Conservation (phyloP, 345 rosid genomes). For the Eucalyptus sp. region DNA sequence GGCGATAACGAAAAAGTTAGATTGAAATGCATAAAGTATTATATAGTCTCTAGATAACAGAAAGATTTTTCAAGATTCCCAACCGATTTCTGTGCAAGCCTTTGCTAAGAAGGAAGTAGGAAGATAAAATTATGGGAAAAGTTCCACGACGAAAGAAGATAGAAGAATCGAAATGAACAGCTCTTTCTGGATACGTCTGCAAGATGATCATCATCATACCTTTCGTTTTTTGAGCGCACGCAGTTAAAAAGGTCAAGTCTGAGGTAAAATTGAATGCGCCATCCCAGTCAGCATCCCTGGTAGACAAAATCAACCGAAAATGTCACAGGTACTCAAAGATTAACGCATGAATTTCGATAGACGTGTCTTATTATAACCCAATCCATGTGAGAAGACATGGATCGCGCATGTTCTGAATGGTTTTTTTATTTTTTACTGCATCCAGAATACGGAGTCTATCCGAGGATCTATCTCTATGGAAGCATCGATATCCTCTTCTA, state of each 20-base stretch:
- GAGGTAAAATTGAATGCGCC: conserved; percentile 80
- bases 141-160: not conserved
- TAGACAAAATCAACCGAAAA: not conserved
- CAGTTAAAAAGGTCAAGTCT: conserved; percentile 36
- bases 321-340: not conserved
- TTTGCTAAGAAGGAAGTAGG: not conserved
- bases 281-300: conserved; percentile 76
- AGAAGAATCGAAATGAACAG: not conserved
- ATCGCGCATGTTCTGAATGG: not conserved
- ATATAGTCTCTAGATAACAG: not conserved
- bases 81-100: not conserved
- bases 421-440: not conserved
- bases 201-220: conserved; percentile 20
- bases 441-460: not conserved
- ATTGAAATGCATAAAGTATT: not conserved
- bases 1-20: not conserved
- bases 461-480: not conserved
- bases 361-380: no score
- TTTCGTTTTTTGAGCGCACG: conserved; percentile 45
- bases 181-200: not conserved
- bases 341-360: not conserved
- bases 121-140: not conserved
- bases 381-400: not conserved
- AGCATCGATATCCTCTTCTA: not conserved
- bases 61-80: not conserved